Base-by-base conservation (phyloP, 176 grass and related monocot genomes). In the Oryza coarctata region DNA sequence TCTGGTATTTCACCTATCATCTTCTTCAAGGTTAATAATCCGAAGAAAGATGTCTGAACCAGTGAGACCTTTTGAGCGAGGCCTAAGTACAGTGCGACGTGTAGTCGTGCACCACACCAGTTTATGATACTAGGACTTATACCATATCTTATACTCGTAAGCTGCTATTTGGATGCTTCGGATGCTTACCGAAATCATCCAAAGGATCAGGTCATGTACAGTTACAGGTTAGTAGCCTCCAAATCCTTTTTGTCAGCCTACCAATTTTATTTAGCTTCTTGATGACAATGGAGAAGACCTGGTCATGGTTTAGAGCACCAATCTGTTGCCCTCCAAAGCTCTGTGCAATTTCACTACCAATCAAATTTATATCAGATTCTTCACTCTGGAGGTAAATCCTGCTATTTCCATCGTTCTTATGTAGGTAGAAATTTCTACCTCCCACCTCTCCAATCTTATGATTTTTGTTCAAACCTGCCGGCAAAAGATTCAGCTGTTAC, bases 361-460 rank as follows among this genome's bases (percentile, higher is more conserved):
- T 36, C 25, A 63, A 41, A 72, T 43, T 80, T 15, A 9, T 39
- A 64, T 80, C 84, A 32, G 69, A 43, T 60, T 74, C 71, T 86
- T 55, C 71, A 9, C 61, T 80, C 55, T 70, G 80, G 38, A 76
- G 83, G 47, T 74, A 55, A 39, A 90, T 67, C 27, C 45, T 39
- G 62, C 73, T 90, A 13, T 4, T 68, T 78, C 57, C 47, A 35
- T 36, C 80, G n/a, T 84, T 94, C 74, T 87, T 97, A 40, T 87
- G 91, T 60, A 97, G 83, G 81, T 97, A 97, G 58, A 97, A 97
- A 13, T 72, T 94, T 79, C 94, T 83, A 11, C 89, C 88, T 6
- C 94, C 94, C 0, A 92, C 92, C 22, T 97, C 86, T 79, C 94
- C 78, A 78, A 97, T 97, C 45, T 85, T 97, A 34, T 94, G 92